Evolutionary conservation across 2,329 filamentous ascomycete species (phyloP).

Genomic region (Fonsecaea multimorphosa): DNA sequence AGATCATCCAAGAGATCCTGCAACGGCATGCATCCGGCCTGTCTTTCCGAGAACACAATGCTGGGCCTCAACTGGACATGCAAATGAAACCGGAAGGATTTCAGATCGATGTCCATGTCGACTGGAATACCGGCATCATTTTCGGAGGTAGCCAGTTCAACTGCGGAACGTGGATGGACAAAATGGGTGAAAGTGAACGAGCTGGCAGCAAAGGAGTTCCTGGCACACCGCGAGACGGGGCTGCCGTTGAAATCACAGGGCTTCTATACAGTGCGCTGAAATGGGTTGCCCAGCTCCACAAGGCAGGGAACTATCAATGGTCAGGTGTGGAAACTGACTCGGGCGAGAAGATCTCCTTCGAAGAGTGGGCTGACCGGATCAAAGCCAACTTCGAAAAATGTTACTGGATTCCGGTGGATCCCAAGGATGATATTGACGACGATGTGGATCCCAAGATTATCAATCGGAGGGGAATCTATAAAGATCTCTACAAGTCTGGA

Average conservation of each 20-base stretch:
- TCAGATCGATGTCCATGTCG: slow-evolving; percentile 85
- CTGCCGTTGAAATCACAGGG: slow-evolving; percentile 92
- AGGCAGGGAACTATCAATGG: slow-evolving; percentile 73
- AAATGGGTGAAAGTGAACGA: slow-evolving; percentile 97
- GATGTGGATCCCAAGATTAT: slow-evolving; percentile 79
- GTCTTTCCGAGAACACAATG: slow-evolving; percentile 93
- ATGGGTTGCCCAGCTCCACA: slow-evolving; percentile 75
- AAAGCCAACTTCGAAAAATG: slow-evolving; percentile 87
- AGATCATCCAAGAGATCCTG: slow-evolving; percentile 90
- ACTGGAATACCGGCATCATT: slow-evolving; percentile 89
- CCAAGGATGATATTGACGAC: slow-evolving; percentile 72
- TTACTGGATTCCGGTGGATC: slow-evolving; percentile 79
- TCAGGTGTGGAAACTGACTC: slow-evolving; percentile 72
- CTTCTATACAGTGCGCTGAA: slow-evolving; percentile 85
- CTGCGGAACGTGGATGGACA: slow-evolving; percentile 99
- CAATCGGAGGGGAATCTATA: slow-evolving; percentile 96
- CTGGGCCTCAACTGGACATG: slow-evolving; percentile 82
- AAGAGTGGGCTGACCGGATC: slow-evolving; percentile 79
- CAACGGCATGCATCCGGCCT: slow-evolving; percentile 90
- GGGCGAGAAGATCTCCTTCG: slow-evolving; percentile 69
- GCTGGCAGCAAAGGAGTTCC: slow-evolving; percentile 92
- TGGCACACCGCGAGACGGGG: slow-evolving; percentile 94
- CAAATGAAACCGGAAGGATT: slow-evolving; percentile 95
- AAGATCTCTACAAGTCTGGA: slow-evolving; percentile 90
- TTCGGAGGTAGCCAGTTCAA: slow-evolving; percentile 94